Evolutionary conservation across 441 rosid species (phyloP), one percentile per base, ranked within the genome.

Genomic region (Aleurites moluccanus): DNA sequence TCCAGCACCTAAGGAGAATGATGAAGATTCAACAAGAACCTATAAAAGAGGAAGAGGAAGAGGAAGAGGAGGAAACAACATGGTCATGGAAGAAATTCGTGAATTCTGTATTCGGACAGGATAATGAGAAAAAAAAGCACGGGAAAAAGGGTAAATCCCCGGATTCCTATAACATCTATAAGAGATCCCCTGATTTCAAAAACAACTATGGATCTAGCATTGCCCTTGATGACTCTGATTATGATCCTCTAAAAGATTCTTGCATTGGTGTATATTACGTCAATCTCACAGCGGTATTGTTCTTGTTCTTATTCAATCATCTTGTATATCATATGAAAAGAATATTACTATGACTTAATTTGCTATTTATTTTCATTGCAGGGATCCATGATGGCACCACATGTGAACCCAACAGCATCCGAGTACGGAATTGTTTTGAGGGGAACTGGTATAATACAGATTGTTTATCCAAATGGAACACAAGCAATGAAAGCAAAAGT

Each of bases 371-470:
- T 55, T 35, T 50, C n/a, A 35, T 28, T 73, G 27, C 73, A 91
- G 96, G 98, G 98, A 70, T 86, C 98, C 25, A 95, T 95, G 99
- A 77, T 95, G 96, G 95, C 94, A 28, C 99, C 96, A 0, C 98
- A 93, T 73, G 79, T 91, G 83, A 95, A 95, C 74, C 96, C 98
- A 16, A 85, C 82, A 6, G 96, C 98, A 1, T 88, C 94, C 0
- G 96, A 95, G 53, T 95, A 87, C 30, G 98, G 93, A 3, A 72
- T 92, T 1, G 90, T 93, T 14, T 65, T 88, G 74, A 79, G 85
- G 0, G 99, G 99, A 52, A 76, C 79, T 0, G 99, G 96, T 14
- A 81, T 84, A 42, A 80, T 95, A 7, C 91, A 93, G 79, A 83
- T 93, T 0, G 92, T 91, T 45, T 79, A 68, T 76, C 98, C 98